A percentile compares a stretch with the other conserved stretches of the same genome.
Evolutionary conservation across 768 basidiomycete genomes (phyloP).

Genomic region (Trametopsis cervina): DNA sequence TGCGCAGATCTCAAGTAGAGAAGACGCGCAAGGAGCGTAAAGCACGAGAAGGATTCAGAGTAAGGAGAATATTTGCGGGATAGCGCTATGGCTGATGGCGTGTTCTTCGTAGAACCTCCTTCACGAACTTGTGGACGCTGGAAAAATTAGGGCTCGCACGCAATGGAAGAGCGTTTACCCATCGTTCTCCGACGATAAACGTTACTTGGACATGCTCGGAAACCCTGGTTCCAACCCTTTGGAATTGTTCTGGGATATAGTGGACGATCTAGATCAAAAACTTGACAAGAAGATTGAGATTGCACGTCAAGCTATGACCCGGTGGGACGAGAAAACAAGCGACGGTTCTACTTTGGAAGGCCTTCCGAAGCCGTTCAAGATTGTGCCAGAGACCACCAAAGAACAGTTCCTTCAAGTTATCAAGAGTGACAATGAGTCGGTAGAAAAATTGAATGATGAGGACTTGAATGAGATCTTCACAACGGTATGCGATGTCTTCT

Average conservation of each 20-base stretch:
- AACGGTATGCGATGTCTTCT: constrained; percentile 40
- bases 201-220: constrained; percentile 87
- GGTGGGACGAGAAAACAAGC: constrained; percentile 31
- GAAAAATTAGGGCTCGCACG: constrained; percentile 69
- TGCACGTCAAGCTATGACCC: constrained; percentile 55
- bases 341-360: neutral
- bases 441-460: constrained; percentile 38
- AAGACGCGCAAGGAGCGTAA: constrained; percentile 82
- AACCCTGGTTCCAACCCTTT: constrained; percentile 92
- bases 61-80: constrained; percentile 27
- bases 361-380: constrained; percentile 30
- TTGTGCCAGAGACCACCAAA: constrained; percentile 54
- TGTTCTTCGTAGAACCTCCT: constrained; percentile 55
- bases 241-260: constrained; percentile 92
- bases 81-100: neutral
- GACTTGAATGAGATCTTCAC: constrained; percentile 55
- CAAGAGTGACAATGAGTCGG: constrained; percentile 42
- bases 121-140: constrained; percentile 53
- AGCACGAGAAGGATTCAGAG: constrained; percentile 88
- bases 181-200: constrained; percentile 62
- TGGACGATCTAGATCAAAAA: constrained; percentile 82
- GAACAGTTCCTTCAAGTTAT: constrained; percentile 57
- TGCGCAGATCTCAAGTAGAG: constrained; percentile 72
- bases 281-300: constrained; percentile 73
- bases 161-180: constrained; percentile 93